A percentile compares a stretch with the other conserved stretches of the same genome.
These are phyloP conservation scores for Pilobolus umbonatus DNA, from an alignment of 192 early-diverging fungal species.

Conservation along the genomic window DNA sequence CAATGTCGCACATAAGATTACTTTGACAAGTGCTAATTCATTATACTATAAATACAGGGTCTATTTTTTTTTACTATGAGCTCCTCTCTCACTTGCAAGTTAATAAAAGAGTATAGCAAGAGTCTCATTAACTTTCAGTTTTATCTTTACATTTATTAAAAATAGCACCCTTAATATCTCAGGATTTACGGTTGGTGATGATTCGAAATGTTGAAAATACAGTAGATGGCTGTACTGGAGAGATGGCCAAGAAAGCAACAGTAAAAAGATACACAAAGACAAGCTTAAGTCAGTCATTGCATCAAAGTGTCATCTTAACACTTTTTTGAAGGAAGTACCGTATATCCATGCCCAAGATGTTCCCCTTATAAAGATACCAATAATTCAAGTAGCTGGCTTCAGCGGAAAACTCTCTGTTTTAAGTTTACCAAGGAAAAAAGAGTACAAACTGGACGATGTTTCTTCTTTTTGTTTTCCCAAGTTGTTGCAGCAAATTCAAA, in stretches of 20 bases:
- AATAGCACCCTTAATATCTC: too few relatives aligned
- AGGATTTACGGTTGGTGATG: slow-evolving; percentile 9
- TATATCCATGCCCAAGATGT: slow-evolving; percentile 11
- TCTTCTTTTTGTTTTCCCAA: slow-evolving; percentile 9
- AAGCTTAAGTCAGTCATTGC: slow-evolving; percentile 10
- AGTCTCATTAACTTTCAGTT: too few relatives aligned
- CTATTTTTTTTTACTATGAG: too few relatives aligned
- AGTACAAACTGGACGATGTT: slow-evolving; percentile 8
- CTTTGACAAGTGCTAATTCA: too few relatives aligned
- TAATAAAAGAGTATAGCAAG: too few relatives aligned
- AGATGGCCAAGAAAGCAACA: slow-evolving; percentile 9
- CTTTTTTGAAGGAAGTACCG: slow-evolving; percentile 8
- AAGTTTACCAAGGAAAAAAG: slow-evolving; percentile 9
- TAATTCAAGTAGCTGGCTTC: slow-evolving; percentile 9
- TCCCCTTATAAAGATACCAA: slow-evolving; percentile 14
- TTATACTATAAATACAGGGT: too few relatives aligned
- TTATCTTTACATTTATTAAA: too few relatives aligned
- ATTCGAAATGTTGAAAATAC: background rate
- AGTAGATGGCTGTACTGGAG: slow-evolving; percentile 4
- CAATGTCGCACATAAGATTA: too few relatives aligned
- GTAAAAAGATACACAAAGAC: slow-evolving; percentile 4
- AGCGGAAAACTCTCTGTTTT: slow-evolving; percentile 10
- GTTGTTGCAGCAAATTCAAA: background rate
- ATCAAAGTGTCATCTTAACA: slow-evolving; percentile 13
- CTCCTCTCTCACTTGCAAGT: too few relatives aligned